These are phyloP conservation scores for Cordia subcordata DNA, from an alignment of 257 asterid species.

Conservation along the genomic window DNA sequence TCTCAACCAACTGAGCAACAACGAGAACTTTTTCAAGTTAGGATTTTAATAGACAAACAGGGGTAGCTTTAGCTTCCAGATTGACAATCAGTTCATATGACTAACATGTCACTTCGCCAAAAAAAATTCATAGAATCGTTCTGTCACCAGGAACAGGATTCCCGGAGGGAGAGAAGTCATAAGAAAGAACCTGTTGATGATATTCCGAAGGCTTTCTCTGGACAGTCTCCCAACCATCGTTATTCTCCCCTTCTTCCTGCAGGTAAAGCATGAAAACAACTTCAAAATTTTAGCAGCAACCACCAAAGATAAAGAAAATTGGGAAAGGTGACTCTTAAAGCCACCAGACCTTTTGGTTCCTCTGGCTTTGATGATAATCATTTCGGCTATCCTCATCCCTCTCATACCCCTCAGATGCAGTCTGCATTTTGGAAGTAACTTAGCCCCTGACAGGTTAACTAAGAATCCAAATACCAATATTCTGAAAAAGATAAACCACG, in stretches of 20 bases:
- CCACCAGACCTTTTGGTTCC: constrained; percentile 23
- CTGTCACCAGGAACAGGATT: no score
- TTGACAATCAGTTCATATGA: not conserved
- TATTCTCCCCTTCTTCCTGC: constrained; percentile 39
- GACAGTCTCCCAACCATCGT: constrained; percentile 83
- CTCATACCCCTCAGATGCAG: constrained; percentile 10
- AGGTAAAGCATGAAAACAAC: constrained; percentile 18
- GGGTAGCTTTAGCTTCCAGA: not conserved
- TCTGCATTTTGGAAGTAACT: constrained; percentile 7
- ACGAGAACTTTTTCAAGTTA: not conserved
- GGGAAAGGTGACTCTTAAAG: constrained; percentile 12
- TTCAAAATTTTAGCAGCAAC: not conserved
- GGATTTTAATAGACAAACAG: not conserved
- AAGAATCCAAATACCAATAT: not conserved
- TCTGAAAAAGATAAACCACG: no score
- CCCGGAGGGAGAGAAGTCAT: not conserved
- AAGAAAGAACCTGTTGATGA: constrained; percentile 48
- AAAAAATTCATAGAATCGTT: not conserved
- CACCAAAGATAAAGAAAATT: constrained; percentile 7
- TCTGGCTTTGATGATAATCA: constrained; percentile 8
- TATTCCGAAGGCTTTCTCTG: constrained; percentile 49
- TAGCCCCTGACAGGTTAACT: not conserved
- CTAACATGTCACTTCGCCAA: not conserved
- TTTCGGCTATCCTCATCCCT: constrained; percentile 22
- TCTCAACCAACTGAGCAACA: no score